phyloP scores from a whole-genome alignment of 306 rosid species.

The Cucurbita maxima region DNA sequence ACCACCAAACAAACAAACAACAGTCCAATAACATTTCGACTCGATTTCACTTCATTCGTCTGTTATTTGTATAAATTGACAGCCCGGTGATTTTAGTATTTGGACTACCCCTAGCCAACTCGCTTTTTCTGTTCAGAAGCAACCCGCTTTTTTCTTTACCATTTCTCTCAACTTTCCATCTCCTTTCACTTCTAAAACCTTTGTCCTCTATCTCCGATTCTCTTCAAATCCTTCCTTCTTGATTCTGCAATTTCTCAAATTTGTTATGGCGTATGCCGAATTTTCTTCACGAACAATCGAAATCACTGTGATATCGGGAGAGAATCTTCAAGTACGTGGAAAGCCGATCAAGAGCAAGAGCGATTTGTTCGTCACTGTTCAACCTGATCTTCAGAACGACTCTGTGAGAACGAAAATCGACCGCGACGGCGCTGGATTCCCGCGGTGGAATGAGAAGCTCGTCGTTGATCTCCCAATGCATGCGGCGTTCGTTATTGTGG shows the following conservation, averaged over 20 bases:
- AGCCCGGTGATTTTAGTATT: background rate
- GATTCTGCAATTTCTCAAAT: background rate
- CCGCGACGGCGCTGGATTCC: conserved; percentile 32
- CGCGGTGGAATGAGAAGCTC: conserved; percentile 52
- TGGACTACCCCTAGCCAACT: background rate
- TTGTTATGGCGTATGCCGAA: background rate
- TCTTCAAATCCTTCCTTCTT: background rate
- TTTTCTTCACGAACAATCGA: conserved; percentile 22
- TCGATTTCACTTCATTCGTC: background rate
- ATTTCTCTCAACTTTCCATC: background rate
- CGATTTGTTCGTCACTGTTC: conserved; percentile 30
- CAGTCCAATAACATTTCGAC: background rate
- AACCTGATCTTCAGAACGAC: conserved; percentile 5
- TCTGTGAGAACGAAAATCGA: conserved; percentile 15
- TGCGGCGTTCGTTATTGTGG: conserved; percentile 16
- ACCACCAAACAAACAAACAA: background rate
- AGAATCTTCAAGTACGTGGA: conserved; percentile 24
- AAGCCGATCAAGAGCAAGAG: conserved; percentile 25
- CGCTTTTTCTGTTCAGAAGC: background rate
- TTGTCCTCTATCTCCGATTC: background rate
- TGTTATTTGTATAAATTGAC: background rate
- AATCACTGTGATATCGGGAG: conserved; percentile 41
- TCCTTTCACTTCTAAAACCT: background rate
- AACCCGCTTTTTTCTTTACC: background rate
- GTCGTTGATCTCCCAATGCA: conserved; percentile 32